Evolutionary conservation across 345 rosid species (phyloP).

Genomic region (Salix udensis): DNA sequence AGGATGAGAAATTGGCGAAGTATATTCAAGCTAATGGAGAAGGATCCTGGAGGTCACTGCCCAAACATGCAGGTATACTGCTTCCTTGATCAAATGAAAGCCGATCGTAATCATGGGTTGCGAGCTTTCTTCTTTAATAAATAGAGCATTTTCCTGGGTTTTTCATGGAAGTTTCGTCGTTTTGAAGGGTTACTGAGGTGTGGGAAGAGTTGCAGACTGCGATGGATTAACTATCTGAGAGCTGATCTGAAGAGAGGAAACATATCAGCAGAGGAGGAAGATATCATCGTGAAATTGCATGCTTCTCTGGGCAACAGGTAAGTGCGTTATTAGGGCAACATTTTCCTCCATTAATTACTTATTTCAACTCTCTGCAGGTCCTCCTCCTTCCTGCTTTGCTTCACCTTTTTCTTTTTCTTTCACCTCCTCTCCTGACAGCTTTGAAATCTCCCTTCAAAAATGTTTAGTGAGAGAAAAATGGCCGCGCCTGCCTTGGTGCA

Average conservation of each 20-base stretch:
- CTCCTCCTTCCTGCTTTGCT: background rate
- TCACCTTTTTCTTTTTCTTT: background rate
- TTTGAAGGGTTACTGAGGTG: constrained; percentile 70
- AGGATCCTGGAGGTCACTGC: constrained; percentile 65
- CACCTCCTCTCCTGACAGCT: background rate
- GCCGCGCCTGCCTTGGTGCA: background rate
- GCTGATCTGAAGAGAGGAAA: constrained; percentile 76
- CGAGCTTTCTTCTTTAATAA: too few species aligned
- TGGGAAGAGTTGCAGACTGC: constrained; percentile 84
- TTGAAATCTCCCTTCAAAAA: background rate
- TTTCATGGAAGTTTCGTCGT: background rate
- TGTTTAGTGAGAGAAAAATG: background rate
- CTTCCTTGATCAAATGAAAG: background rate
- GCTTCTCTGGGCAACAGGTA: constrained; percentile 76
- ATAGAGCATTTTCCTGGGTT: background rate
- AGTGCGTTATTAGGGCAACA: background rate
- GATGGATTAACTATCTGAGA: constrained; percentile 86
- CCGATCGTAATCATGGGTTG: too few species aligned
- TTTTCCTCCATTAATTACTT: background rate
- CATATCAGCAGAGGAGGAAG: constrained; percentile 61
- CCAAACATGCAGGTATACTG: constrained; percentile 55
- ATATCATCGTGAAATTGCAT: constrained; percentile 55
- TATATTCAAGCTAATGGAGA: constrained; percentile 57
- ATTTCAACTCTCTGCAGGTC: background rate
- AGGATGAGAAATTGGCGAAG: constrained; percentile 41